Conservation (phyloP, 768 basidiomycete species). For the Leccinum subgranulosum region DNA sequence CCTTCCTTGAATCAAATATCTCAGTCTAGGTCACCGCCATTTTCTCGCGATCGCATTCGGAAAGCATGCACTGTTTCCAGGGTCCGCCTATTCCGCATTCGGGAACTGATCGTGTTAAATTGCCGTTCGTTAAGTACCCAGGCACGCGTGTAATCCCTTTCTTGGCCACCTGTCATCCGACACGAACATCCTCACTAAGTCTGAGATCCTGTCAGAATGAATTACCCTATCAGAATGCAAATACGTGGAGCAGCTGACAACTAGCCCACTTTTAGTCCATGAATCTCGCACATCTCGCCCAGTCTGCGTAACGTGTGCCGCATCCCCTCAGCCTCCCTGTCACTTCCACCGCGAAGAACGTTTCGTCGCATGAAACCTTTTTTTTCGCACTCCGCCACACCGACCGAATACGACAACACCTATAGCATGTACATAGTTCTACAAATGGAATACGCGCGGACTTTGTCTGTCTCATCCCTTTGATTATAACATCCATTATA, state of each 20-base stretch:
- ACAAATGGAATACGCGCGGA: constrained; percentile 11
- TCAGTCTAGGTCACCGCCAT: constrained; percentile 23
- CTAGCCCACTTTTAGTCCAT: constrained; percentile 21
- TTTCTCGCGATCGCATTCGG: constrained; percentile 26
- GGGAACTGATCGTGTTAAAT: constrained; percentile 25
- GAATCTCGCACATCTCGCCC: constrained; percentile 23
- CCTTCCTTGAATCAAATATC: constrained; percentile 27
- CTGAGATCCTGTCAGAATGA: constrained; percentile 15
- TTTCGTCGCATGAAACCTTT: constrained; percentile 12
- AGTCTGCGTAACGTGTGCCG: constrained; percentile 14
- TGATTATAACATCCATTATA: constrained; percentile 10
- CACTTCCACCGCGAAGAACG: constrained; percentile 4
- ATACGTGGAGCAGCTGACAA: constrained; percentile 15
- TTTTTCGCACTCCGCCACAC: constrained; percentile 16
- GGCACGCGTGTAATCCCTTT: constrained; percentile 26
- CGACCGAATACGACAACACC: constrained; percentile 1
- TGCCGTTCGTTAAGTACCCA: constrained; percentile 19
- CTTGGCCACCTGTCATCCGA: constrained; percentile 3
- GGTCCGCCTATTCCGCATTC: constrained; percentile 29
- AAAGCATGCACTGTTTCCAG: constrained; percentile 28
- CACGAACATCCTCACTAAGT: not conserved
- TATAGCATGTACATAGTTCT: not conserved
- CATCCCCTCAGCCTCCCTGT: constrained; percentile 11
- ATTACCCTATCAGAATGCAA: constrained; percentile 29
- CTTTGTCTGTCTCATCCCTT: constrained; percentile 6